Percentiles rank a stretch among this genome's conserved stretches.
phyloP scores from a whole-genome alignment of 306 rosid species.

The Vigna mungo region DNA sequence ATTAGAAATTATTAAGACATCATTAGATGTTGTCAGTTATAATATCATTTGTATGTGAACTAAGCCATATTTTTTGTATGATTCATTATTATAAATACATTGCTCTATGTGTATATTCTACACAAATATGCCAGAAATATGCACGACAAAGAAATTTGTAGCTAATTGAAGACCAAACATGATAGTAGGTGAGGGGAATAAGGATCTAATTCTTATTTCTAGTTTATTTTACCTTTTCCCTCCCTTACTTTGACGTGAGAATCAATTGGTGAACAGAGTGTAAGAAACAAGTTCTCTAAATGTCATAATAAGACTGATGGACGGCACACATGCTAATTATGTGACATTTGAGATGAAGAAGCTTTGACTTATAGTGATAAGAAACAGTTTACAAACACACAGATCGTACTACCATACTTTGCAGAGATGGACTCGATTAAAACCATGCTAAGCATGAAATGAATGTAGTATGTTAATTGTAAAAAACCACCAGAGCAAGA shows the following conservation, averaged over 20 bases:
- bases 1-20: too few relatives aligned
- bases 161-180: slow-evolving; percentile 6
- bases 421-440: slow-evolving; percentile 27
- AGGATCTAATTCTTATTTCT: not conserved
- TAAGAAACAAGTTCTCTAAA: slow-evolving; percentile 31
- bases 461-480: slow-evolving; percentile 16
- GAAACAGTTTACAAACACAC: slow-evolving; percentile 33
- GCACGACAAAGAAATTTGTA: slow-evolving; percentile 11
- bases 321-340: slow-evolving; percentile 25
- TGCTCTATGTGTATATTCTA: too few relatives aligned
- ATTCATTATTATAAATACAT: too few relatives aligned
- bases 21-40: too few relatives aligned
- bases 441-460: slow-evolving; percentile 14
- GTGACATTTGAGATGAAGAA: not conserved
- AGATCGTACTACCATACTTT: not conserved
- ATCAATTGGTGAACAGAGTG: slow-evolving; percentile 32
- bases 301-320: slow-evolving; percentile 27
- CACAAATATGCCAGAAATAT: slow-evolving; percentile 4
- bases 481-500: slow-evolving; percentile 33
- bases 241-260: slow-evolving; percentile 9
- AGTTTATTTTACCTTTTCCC: not conserved
- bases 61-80: too few relatives aligned
- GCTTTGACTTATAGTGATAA: slow-evolving; percentile 12
- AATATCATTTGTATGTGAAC: too few relatives aligned
- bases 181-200: not conserved